A percentile compares a stretch with the other conserved stretches of the same genome.
Evolutionary conservation across 78 protist genomes (phyloP).

Genomic region (Dictyostelium brefeldianum): DNA sequence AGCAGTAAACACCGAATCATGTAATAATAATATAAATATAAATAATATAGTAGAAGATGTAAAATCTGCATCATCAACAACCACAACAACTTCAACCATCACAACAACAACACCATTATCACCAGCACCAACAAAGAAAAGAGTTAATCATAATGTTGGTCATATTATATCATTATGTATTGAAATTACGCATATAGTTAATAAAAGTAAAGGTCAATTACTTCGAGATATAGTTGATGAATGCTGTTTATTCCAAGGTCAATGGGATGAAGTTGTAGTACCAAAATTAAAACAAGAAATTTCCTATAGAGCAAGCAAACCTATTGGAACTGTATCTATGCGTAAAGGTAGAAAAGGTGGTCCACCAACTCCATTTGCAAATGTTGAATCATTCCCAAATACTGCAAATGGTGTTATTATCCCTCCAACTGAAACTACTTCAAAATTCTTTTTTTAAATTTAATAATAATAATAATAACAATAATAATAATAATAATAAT

Average conservation of each 20-base stretch:
- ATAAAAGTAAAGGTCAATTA: constrained; percentile 60
- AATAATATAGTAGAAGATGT: neutral
- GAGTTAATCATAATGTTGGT: constrained; percentile 63
- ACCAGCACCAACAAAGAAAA: neutral
- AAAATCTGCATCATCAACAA: neutral
- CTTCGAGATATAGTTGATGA: constrained; percentile 73
- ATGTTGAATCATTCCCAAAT: constrained; percentile 37
- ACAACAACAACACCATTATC: neutral
- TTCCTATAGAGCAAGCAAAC: constrained; percentile 51
- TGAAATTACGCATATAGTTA: constrained; percentile 76
- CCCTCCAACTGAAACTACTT: constrained; percentile 70
- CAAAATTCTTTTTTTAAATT: constrained; percentile 68
- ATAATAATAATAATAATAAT: neutral
- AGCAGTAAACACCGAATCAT: neutral
- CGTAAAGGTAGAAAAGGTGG: constrained; percentile 76
- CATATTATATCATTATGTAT: constrained; percentile 75
- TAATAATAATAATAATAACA: neutral
- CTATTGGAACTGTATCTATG: constrained; percentile 81
- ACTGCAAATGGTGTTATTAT: constrained; percentile 54
- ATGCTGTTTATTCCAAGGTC: constrained; percentile 40
- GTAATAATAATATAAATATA: constrained; percentile 6
- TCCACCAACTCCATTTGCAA: constrained; percentile 43
- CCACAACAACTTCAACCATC: neutral
- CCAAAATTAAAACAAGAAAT: constrained; percentile 71
- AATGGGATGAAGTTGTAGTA: constrained; percentile 79